Evolutionary conservation across 441 rosid species (phyloP).

Genomic region (Croton laevigatus): DNA sequence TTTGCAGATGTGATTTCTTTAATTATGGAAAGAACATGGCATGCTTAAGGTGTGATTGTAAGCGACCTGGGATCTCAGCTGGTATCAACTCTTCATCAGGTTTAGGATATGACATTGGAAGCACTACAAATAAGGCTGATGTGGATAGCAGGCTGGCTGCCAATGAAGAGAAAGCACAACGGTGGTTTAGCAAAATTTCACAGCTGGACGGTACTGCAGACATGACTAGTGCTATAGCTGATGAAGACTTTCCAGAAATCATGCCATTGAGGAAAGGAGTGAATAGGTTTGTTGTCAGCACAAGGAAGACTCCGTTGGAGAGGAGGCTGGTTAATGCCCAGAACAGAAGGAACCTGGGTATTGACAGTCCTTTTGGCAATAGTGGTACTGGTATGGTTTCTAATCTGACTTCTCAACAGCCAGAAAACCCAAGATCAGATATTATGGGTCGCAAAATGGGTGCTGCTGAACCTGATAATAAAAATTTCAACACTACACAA

Average conservation of each 20-base stretch:
- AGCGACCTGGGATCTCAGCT: conserved; percentile 47
- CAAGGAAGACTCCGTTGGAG: conserved; percentile 79
- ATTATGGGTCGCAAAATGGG: conserved; percentile 38
- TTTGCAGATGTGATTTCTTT: conserved; percentile 74
- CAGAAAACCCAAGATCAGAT: conserved; percentile 35
- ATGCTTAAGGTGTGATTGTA: conserved; percentile 96
- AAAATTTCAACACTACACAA: conserved; percentile 9
- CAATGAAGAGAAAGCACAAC: conserved; percentile 77
- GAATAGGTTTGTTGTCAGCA: conserved; percentile 90
- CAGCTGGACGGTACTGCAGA: conserved; percentile 50
- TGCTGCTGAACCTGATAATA: conserved; percentile 22
- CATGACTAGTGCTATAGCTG: conserved; percentile 63
- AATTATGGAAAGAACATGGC: conserved; percentile 70
- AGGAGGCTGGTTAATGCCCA: conserved; percentile 65
- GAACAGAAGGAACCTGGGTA: conserved; percentile 28
- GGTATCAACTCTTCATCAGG: conserved; percentile 29
- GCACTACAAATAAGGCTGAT: conserved; percentile 34
- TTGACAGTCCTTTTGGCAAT: conserved; percentile 20
- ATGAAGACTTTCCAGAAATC: conserved; percentile 91
- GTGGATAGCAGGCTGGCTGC: conserved; percentile 56
- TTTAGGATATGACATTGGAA: conserved; percentile 28
- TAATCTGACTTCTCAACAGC: conserved; percentile 18
- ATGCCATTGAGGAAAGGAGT: conserved; percentile 98
- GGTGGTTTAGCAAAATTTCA: conserved; percentile 73
- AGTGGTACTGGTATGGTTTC: conserved; percentile 19